Base-by-base conservation (phyloP, 2,329 filamentous ascomycete species). In the Penicillium corylophilum region DNA sequence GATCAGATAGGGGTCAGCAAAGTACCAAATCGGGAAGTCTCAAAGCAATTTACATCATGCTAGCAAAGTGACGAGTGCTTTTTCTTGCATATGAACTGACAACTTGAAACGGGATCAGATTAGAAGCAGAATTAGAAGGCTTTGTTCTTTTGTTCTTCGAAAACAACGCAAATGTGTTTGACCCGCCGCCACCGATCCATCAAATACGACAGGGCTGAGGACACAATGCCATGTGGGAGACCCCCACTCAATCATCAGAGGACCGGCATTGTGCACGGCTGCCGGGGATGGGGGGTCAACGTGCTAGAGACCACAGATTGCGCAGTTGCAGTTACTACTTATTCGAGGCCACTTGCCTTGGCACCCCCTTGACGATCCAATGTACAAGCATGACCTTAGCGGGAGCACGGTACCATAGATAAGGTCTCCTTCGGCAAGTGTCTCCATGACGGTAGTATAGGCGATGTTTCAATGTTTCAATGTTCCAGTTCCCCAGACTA, bases 401-500 rank as follows among this genome's bases (percentile, higher is more conserved):
- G 16, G 35, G 16, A 38, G 12, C 63, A 26, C 60, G 59, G 26
- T 55, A 59, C 15, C 40, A 26, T 39, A 59, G 45, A 65, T 60
- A 28, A 53, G 55, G 44, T 68, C 60, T 38, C 59, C 59, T 44
- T 61, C 55, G 18, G 53, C 29, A 44, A 66, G 61, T 12, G 46
- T 20, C 62, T 36, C n/a, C 33, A 36, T 36, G 33, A 16, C 29
- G 15, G 33, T 38, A 18, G 10, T n/a, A 5, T 12, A 38, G 9
- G 35, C 35, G 6, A 38, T 38, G 35, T 38, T 38, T 38, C 35
- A 38, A 13, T 38, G 26, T 7, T 2, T 28, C 16, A 13, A 38
- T 20, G 35, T 38, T 38, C 13, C 35, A 38, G 9, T 38, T 38
- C 35, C 16, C 35, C 35, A 16, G 31, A 35, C 7, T 33, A 15